These are phyloP conservation scores for Penicillium sp. DNA, from an alignment of 2,329 filamentous ascomycete genomes.

Conservation along the genomic window DNA sequence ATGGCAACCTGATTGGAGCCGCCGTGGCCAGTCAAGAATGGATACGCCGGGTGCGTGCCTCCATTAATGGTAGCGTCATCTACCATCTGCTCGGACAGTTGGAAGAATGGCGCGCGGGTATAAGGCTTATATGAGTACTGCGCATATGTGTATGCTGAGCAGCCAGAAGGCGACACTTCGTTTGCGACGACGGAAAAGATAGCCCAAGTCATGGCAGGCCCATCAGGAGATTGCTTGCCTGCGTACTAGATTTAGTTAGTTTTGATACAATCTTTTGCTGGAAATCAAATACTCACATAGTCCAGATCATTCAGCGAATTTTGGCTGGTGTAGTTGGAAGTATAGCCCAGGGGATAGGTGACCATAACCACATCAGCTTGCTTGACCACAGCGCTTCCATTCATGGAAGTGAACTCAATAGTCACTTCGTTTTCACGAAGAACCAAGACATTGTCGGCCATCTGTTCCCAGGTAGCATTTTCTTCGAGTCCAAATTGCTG, in stretches of 20 bases:
- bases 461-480: slow-evolving; percentile 60
- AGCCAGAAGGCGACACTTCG: slow-evolving; percentile 63
- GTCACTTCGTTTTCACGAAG: slow-evolving; percentile 60
- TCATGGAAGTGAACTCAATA: slow-evolving; percentile 65
- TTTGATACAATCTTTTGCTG: background rate
- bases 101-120: slow-evolving; percentile 64
- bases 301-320: slow-evolving; percentile 59
- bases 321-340: slow-evolving; percentile 51
- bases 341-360: slow-evolving; percentile 63
- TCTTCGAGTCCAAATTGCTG: slow-evolving; percentile 52
- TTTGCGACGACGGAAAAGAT: slow-evolving; percentile 68
- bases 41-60: slow-evolving; percentile 66
- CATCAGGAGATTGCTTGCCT: slow-evolving; percentile 64
- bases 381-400: slow-evolving; percentile 64
- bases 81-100: slow-evolving; percentile 67
- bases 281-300: slow-evolving; percentile 47
- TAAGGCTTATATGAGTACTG: slow-evolving; percentile 64
- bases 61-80: slow-evolving; percentile 62
- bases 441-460: slow-evolving; percentile 56
- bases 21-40: slow-evolving; percentile 69
- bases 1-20: slow-evolving; percentile 66
- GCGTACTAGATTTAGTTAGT: slow-evolving; percentile 53
- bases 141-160: slow-evolving; percentile 66
- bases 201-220: slow-evolving; percentile 71
- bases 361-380: slow-evolving; percentile 69